These are phyloP conservation scores for Salix exigua DNA, from an alignment of 345 rosid genomes.

Conservation along the genomic window DNA sequence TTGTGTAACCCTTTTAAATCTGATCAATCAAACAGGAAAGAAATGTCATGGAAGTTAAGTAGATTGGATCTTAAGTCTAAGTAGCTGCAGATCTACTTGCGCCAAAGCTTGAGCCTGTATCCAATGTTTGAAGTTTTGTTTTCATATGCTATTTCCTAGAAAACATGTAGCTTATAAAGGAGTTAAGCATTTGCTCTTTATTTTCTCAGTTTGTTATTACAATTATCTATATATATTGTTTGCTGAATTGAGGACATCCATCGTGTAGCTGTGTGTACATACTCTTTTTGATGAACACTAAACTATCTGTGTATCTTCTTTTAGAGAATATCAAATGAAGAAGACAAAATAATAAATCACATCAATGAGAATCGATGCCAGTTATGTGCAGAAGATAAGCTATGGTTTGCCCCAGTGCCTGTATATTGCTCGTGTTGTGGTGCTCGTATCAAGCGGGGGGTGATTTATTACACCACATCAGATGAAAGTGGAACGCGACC, in stretches of 20 bases:
- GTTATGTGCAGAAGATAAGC: conserved; percentile 35
- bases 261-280: too few species aligned
- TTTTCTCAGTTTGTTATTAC: not conserved
- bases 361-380: conserved; percentile 38
- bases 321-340: conserved; percentile 24
- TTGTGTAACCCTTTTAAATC: not conserved
- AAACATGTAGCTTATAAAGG: not conserved
- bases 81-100: not conserved
- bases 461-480: conserved; percentile 35
- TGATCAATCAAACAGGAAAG: not conserved
- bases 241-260: not conserved
- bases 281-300: conserved; percentile 5
- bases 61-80: not conserved
- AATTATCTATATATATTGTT: not conserved
- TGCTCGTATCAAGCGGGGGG: conserved; percentile 26
- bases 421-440: conserved; percentile 44
- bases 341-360: conserved; percentile 7
- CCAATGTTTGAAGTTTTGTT: not conserved
- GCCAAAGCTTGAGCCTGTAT: not conserved
- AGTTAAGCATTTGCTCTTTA: not conserved
- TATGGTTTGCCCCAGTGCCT: conserved; percentile 39
- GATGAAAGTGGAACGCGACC: conserved; percentile 26
- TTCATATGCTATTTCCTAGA: not conserved
- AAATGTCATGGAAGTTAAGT: not conserved
- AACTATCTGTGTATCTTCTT: conserved; percentile 8